Evolutionary conservation across 129 eudicot genomes (phyloP), one percentile per base, ranked within the genome.

Genomic region (Ambrosia artemisiifolia): DNA sequence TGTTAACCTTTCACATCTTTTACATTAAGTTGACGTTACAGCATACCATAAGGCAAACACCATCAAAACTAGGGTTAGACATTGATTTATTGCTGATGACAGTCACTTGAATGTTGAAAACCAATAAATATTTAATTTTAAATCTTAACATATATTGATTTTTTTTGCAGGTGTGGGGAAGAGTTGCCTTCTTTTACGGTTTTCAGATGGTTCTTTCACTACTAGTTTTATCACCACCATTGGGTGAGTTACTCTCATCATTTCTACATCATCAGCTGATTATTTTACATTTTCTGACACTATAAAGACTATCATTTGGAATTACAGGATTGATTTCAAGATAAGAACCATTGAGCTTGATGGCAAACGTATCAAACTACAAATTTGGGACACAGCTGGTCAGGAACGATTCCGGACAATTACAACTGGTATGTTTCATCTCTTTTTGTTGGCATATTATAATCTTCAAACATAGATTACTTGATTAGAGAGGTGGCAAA

Each of bases 211-310:
- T 35, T 87, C 92, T 72, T 87, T 87, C 75, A 83, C 92, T 34
- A 87, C 92, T 53, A 87, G 92, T 69, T 87, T 87, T 71, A 87
- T 87, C 80, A 87, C 92, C 11, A 87, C 92, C 71, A 87, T 87
- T 28, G 88, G 92, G 92, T 87, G 53, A 71, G 88, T 75, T 54
- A 8, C 46, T 77, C 28, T 47, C 8, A 17, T 67, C 28, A 43
- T 44, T 48, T 49, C 9, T 46, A 33, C 38, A 19, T 53, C 46
- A 44, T 4, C 20, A 50, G 30, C 48, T 18, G 65, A 62, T 46
- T n/a, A n/a, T n/a, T n/a, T 33, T 42, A 14, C 35, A 51, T 53
- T 51, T 28, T 6, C 20, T 72, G 1, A 76, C 65, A 40, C 43
- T 43, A 0, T 28, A 18, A 73, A 19, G 30, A 19, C 62, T 63